Evolutionary conservation across 2,329 filamentous ascomycete genomes (phyloP).

Genomic region (Penicillium concentricum): DNA sequence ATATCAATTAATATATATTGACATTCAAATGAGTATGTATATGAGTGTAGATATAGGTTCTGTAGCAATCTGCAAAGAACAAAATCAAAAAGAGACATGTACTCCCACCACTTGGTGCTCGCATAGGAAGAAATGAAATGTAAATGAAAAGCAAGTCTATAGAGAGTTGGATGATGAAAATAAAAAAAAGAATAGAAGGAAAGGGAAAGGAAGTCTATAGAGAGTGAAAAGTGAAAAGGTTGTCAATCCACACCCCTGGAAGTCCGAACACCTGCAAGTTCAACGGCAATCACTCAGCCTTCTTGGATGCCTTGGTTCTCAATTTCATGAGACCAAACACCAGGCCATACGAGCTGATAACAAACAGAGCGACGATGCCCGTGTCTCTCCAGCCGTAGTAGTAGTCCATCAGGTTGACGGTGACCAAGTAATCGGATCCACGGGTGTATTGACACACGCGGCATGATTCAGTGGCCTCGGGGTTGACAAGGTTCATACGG

Average conservation of each 20-base stretch:
- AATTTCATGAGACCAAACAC: conserved; percentile 44
- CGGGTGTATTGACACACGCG: conserved; percentile 60
- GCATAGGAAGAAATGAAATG: background rate
- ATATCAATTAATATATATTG: background rate
- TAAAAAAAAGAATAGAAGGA: background rate
- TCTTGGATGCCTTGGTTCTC: conserved; percentile 37
- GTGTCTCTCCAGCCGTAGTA: conserved; percentile 67
- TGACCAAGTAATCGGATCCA: conserved; percentile 60
- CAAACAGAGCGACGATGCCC: conserved; percentile 58
- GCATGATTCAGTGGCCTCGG: conserved; percentile 56
- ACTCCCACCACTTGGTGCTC: background rate
- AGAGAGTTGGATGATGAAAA: background rate
- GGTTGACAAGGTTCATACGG: conserved; percentile 58
- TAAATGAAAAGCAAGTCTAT: background rate
- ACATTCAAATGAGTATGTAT: background rate
- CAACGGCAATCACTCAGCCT: conserved; percentile 24
- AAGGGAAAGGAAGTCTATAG: background rate
- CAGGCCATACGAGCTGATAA: conserved; percentile 52
- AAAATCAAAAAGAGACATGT: background rate
- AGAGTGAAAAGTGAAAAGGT: background rate
- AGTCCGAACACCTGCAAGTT: background rate
- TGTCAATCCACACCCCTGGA: background rate
- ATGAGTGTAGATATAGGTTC: background rate
- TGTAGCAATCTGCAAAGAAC: background rate
- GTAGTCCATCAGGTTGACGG: conserved; percentile 60